Conservation (phyloP, 495 filamentous ascomycete species). For the Penicillium ochrochloron region DNA sequence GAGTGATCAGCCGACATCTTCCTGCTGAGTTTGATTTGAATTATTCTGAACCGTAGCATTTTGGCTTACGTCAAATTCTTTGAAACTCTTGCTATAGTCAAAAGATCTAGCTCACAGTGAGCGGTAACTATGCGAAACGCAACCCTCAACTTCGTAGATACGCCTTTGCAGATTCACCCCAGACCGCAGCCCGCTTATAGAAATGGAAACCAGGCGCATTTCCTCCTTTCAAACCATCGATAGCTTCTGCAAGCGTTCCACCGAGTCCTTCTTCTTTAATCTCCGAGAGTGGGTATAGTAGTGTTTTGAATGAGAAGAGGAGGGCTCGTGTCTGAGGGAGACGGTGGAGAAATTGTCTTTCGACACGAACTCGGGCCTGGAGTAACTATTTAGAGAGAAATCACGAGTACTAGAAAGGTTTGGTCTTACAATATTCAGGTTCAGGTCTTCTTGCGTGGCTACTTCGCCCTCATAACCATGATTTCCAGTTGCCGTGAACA, state of each 20-base stretch:
- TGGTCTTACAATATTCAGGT: slow-evolving; percentile 16
- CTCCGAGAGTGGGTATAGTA: slow-evolving; percentile 65
- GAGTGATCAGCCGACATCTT: background rate
- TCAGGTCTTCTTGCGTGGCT: slow-evolving; percentile 12
- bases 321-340: slow-evolving; percentile 65
- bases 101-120: slow-evolving; percentile 48
- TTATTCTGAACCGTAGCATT: background rate
- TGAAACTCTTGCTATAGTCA: background rate
- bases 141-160: slow-evolving; percentile 53
- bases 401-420: background rate
- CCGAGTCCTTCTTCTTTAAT: slow-evolving; percentile 68
- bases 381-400: too few species aligned
- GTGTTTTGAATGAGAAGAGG: slow-evolving; percentile 77
- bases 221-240: slow-evolving; percentile 67
- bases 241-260: slow-evolving; percentile 64
- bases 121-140: slow-evolving; percentile 22
- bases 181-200: slow-evolving; percentile 68
- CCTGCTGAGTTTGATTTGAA: background rate
- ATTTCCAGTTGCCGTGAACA: slow-evolving; percentile 23
- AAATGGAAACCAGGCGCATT: slow-evolving; percentile 65
- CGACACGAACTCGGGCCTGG: slow-evolving; percentile 61
- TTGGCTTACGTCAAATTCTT: background rate
- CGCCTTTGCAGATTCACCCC: slow-evolving; percentile 61
- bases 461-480: slow-evolving; percentile 29
- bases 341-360: slow-evolving; percentile 73